Conservation (phyloP, 2,329 filamentous ascomycete species). For the Beauveria sp. region DNA sequence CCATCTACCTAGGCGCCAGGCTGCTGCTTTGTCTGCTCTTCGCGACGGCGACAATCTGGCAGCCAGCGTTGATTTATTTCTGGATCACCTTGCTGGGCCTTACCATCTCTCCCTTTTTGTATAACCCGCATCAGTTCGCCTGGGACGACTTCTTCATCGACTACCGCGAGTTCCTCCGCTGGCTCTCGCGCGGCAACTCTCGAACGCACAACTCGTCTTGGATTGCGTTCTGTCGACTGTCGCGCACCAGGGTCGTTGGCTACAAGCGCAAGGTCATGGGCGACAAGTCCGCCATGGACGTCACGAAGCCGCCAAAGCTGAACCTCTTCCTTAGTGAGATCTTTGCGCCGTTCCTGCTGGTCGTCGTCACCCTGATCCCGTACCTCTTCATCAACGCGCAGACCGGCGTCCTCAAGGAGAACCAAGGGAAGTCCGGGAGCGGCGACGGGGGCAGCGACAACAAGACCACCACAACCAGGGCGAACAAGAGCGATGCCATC, state of each 20-base stretch:
- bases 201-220: slow-evolving; percentile 91
- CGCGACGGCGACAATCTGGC: slow-evolving; percentile 86
- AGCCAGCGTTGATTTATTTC: slow-evolving; percentile 83
- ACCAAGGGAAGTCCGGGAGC: no score
- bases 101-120: slow-evolving; percentile 88
- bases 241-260: slow-evolving; percentile 89
- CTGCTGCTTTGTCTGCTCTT: slow-evolving; percentile 95
- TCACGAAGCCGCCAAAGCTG: slow-evolving; percentile 39
- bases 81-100: slow-evolving; percentile 88
- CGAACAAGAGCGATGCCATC: slow-evolving; percentile 22
- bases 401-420: slow-evolving; percentile 57
- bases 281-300: slow-evolving; percentile 76
- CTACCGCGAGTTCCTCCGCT: slow-evolving; percentile 94
- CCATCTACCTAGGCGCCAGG: slow-evolving; percentile 89
- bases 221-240: slow-evolving; percentile 94
- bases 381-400: slow-evolving; percentile 96
- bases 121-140: slow-evolving; percentile 97
- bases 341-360: slow-evolving; percentile 72
- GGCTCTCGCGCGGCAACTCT: slow-evolving; percentile 95
- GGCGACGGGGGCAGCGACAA: no score
- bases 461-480: slow-evolving; percentile 16
- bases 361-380: slow-evolving; percentile 74
- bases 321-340: slow-evolving; percentile 94
- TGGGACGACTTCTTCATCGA: slow-evolving; percentile 99
- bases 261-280: slow-evolving; percentile 95